These are phyloP conservation scores for Brettanomyces naardenensis DNA, from an alignment of 805 yeast species.

Conservation along the genomic window DNA sequence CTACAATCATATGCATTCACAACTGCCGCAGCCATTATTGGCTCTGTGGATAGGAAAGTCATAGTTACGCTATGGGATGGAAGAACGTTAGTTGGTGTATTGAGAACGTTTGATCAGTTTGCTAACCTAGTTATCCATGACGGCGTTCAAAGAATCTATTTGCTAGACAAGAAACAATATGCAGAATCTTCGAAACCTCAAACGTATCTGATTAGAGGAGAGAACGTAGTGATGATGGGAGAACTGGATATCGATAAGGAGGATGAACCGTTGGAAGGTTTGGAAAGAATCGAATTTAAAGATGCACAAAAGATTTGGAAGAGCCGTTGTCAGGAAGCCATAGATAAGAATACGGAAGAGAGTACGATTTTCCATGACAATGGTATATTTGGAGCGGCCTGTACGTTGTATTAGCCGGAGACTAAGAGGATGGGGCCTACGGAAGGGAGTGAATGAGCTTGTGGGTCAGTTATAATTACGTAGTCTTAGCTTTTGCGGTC, in stretches of 20 bases:
- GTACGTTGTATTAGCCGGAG: constrained; percentile 3
- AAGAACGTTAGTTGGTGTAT: constrained; percentile 74
- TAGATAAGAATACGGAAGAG: constrained; percentile 12
- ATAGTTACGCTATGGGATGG: constrained; percentile 88
- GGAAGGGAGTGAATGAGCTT: too few species aligned
- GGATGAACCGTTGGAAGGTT: constrained; percentile 53
- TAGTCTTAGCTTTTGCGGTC: too few species aligned
- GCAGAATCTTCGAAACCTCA: constrained; percentile 63
- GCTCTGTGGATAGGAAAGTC: constrained; percentile 72
- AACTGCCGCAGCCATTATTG: constrained; percentile 85
- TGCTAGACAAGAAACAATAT: constrained; percentile 41
- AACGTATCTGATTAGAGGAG: constrained; percentile 87
- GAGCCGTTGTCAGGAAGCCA: constrained; percentile 7
- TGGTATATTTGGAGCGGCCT: constrained; percentile 11
- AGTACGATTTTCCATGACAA: constrained; percentile 10
- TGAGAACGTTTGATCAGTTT: constrained; percentile 93
- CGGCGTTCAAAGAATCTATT: constrained; percentile 76
- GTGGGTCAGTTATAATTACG: not conserved
- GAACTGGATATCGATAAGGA: constrained; percentile 86
- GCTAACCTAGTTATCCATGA: constrained; percentile 91
- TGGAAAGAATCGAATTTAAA: constrained; percentile 50
- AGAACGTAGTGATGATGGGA: constrained; percentile 89
- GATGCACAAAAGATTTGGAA: constrained; percentile 43
- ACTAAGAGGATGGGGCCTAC: too few species aligned
- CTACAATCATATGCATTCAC: constrained; percentile 78